Base-by-base conservation (phyloP, 495 filamentous ascomycete species). In the Pyronema domesticum region DNA sequence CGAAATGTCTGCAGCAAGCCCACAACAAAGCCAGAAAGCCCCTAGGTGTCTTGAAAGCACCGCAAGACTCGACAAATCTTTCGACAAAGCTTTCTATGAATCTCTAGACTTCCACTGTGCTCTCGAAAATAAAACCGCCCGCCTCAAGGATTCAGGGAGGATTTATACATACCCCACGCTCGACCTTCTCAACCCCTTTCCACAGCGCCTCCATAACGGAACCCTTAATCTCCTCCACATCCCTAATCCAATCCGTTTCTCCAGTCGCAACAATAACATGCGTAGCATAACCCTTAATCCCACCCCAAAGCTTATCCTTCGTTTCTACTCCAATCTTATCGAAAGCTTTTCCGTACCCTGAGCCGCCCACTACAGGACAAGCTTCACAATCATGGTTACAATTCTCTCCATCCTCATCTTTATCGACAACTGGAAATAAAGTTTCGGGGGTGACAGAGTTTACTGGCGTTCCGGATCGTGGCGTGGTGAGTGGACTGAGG, bases 171-270 rank as follows among this genome's bases (percentile, higher is more conserved):
- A 91, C 85, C 60, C 88, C 89, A 65, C 89, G 93, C 51, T 65
- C 74, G 0, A 83, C 81, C 61, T 78, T 76, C 30, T 80, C 69
- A 8, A 70, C 69, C 6, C 74, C 70, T 56, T 76, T 76, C 54
- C 75, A 79, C 63, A 96, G 78, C 7, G 89, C 93, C 70, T 93
- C 80, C 91, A 98, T 96, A 30, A 98, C 77, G 64, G 87, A 94
- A 1, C 88, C 93, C 68, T 80, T 77, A 71, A 96, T 91, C 60
- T 96, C 85, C 44, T 78, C 80, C 11, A 96, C 84, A 69, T 94
- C 82, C 46, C 84, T 70, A 60, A 89, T 81, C 91, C 91, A 98
- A 69, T 98, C 93, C 18, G 81, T 80, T 72, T 95, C 94, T 40
- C 88, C 87, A 1, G 91, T 98, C 9, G 89, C 91, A 14, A 98